Conservation (phyloP, 345 rosid genomes). For the Syzygium aromaticum region DNA sequence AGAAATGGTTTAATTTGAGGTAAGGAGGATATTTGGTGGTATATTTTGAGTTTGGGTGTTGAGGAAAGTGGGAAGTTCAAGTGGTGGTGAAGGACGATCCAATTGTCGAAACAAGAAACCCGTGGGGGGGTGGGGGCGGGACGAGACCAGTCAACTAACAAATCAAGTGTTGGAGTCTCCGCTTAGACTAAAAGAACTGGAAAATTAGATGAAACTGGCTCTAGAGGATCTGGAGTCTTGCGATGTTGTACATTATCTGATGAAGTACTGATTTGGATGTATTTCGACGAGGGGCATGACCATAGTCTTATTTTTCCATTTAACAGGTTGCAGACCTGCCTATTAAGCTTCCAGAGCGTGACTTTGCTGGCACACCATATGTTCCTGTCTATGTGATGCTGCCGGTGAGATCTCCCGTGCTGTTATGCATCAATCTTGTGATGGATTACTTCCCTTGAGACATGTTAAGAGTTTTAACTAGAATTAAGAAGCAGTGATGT, state of each 20-base stretch:
- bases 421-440: background rate
- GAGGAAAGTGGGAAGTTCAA: background rate
- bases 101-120: background rate
- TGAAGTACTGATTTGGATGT: background rate
- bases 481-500: background rate
- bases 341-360: constrained; percentile 40
- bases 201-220: background rate
- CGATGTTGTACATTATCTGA: background rate
- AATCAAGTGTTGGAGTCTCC: background rate
- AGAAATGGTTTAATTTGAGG: background rate
- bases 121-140: accelerated
- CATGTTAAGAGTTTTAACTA: background rate
- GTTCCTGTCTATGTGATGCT: constrained; percentile 95
- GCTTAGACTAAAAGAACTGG: background rate
- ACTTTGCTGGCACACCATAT: constrained; percentile 64
- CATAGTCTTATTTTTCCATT: background rate
- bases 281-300: background rate
- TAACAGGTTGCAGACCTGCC: background rate
- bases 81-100: background rate
- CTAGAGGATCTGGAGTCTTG: background rate
- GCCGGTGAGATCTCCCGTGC: constrained; percentile 42
- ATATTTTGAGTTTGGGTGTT: background rate
- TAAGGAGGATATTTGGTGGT: background rate
- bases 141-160: background rate
- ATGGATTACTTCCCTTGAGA: background rate